These are phyloP conservation scores for Pyrenochaeta sp. DNA, from an alignment of 2,329 filamentous ascomycete species.

Conservation along the genomic window DNA sequence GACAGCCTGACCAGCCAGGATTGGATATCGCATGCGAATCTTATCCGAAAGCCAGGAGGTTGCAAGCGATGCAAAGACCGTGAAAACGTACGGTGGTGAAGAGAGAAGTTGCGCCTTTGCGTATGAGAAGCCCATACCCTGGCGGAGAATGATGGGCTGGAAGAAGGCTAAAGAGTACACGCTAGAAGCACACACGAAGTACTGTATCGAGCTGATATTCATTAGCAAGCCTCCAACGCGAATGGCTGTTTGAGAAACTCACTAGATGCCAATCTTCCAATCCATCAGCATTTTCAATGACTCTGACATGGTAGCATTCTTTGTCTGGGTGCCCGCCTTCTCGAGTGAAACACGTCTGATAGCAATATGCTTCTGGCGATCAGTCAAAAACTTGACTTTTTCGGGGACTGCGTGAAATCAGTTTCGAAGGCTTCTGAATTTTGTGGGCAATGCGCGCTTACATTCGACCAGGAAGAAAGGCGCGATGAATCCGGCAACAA, in stretches of 20 bases:
- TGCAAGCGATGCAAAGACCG: slow-evolving; percentile 25
- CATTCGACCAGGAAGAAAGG: slow-evolving; percentile 38
- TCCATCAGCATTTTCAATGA: slow-evolving; percentile 21
- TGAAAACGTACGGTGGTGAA: slow-evolving; percentile 33
- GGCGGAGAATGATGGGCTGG: slow-evolving; percentile 33
- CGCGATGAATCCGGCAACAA: slow-evolving; percentile 25
- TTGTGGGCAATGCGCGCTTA: neutral
- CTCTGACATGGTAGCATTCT: slow-evolving; percentile 28
- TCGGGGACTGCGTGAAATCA: slow-evolving; percentile 19
- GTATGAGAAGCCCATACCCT: slow-evolving; percentile 37
- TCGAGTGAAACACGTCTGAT: slow-evolving; percentile 27
- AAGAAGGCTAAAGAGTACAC: slow-evolving; percentile 36
- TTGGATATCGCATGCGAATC: slow-evolving; percentile 31
- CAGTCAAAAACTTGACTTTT: slow-evolving; percentile 31
- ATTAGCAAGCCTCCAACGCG: neutral
- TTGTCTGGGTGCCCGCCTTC: slow-evolving; percentile 18
- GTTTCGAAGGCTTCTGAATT: neutral
- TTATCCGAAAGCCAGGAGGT: slow-evolving; percentile 34
- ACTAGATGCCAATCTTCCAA: slow-evolving; percentile 23
- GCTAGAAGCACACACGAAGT: slow-evolving; percentile 40
- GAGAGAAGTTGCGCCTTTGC: slow-evolving; percentile 31
- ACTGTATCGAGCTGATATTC: slow-evolving; percentile 30
- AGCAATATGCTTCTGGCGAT: slow-evolving; percentile 27
- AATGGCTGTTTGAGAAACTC: neutral
- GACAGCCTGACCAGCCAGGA: slow-evolving; percentile 28